phyloP scores from a whole-genome alignment of 192 early-diverging fungal genomes.

The Coemansia reversa region DNA sequence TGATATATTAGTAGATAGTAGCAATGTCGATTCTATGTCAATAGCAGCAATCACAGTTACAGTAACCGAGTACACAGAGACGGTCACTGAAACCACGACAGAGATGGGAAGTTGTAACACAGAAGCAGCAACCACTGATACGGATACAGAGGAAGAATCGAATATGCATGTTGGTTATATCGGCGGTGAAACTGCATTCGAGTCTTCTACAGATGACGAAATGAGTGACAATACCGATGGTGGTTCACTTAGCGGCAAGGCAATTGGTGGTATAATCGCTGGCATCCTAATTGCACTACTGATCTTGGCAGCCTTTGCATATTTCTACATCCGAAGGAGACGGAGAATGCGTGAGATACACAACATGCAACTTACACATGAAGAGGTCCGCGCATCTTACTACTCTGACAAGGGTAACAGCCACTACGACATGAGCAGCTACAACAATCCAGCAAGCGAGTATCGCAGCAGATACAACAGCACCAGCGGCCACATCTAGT shows the following conservation, averaged over 20 bases:
- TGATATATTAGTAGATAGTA: neutral
- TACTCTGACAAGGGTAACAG: neutral
- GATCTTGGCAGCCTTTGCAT: neutral
- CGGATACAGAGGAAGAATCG: neutral
- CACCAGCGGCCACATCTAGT: neutral
- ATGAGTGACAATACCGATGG: neutral
- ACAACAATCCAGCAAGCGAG: neutral
- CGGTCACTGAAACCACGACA: neutral
- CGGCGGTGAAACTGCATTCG: neutral
- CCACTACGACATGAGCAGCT: neutral
- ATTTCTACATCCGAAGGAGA: neutral
- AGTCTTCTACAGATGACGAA: neutral
- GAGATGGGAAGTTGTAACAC: neutral
- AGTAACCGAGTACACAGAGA: neutral
- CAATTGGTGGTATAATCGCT: neutral
- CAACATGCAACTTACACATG: neutral
- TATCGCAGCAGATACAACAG: neutral
- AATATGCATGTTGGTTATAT: neutral
- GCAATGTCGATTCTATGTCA: neutral
- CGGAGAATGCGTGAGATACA: neutral
- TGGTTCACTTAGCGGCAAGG: neutral
- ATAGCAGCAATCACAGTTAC: neutral
- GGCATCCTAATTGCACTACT: neutral
- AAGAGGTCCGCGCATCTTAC: neutral
- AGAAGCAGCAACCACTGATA: neutral